phyloP scores from a whole-genome alignment of 306 rosid species.

The Pachyrhizus erosus region DNA sequence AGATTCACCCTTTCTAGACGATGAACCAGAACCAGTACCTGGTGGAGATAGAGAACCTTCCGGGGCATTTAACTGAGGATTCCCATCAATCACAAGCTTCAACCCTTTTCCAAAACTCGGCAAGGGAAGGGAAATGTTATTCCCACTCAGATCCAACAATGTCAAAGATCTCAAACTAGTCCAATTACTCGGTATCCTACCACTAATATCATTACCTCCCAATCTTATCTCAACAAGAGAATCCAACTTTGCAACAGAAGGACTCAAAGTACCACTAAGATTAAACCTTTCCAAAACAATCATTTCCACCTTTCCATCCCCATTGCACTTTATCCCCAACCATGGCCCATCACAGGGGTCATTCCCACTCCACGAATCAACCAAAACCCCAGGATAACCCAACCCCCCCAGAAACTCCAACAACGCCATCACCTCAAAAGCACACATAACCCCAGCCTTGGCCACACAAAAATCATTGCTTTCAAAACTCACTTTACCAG shows the following conservation, averaged over 20 bases:
- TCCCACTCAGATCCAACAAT: constrained; percentile 68
- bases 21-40: not conserved
- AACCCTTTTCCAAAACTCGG: constrained; percentile 43
- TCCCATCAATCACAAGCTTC: constrained; percentile 42
- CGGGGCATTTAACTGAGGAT: constrained; percentile 20
- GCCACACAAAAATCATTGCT: constrained; percentile 60
- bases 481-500: constrained; percentile 38
- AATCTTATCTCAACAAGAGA: constrained; percentile 63
- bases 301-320: constrained; percentile 53
- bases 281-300: constrained; percentile 59
- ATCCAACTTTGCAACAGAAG: constrained; percentile 64
- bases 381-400: constrained; percentile 59
- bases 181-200: constrained; percentile 69
- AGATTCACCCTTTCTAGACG: not conserved
- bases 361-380: constrained; percentile 69
- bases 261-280: constrained; percentile 73
- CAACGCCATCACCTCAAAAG: constrained; percentile 67
- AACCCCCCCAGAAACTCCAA: constrained; percentile 66
- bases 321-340: constrained; percentile 72
- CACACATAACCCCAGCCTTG: constrained; percentile 53
- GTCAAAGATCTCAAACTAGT: constrained; percentile 60
- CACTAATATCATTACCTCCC: constrained; percentile 57
- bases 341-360: constrained; percentile 70
- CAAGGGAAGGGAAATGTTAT: constrained; percentile 70
- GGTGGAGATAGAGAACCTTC: not conserved